A percentile compares a stretch with the other conserved stretches of the same genome.
These are phyloP conservation scores for Neonectria faginata DNA, from an alignment of 2,329 filamentous ascomycete species.

Conservation along the genomic window DNA sequence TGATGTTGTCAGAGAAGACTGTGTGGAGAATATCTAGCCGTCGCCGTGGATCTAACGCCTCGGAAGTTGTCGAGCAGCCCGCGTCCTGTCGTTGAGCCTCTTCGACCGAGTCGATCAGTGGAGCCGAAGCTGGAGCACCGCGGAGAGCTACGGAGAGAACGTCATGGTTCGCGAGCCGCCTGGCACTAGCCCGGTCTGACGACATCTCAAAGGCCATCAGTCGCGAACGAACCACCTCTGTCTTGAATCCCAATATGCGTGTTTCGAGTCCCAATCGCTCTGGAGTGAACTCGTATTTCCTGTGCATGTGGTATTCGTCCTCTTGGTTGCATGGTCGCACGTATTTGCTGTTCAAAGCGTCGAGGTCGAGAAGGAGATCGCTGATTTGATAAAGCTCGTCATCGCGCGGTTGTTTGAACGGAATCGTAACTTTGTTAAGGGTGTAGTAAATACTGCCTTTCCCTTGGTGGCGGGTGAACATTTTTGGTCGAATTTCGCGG, in stretches of 20 bases:
- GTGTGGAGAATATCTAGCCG: conserved; percentile 33
- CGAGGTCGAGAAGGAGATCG: conserved; percentile 62
- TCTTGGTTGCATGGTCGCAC: conserved; percentile 56
- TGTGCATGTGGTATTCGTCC: conserved; percentile 50
- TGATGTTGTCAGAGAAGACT: conserved; percentile 38
- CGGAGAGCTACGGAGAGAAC: conserved; percentile 56
- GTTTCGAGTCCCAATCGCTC: conserved; percentile 39
- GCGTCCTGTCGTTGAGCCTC: conserved; percentile 24
- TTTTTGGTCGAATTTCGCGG: conserved; percentile 29
- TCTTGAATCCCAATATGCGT: conserved; percentile 48
- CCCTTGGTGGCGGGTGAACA: conserved; percentile 41
- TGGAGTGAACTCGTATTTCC: conserved; percentile 46
- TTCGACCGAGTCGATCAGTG: conserved; percentile 29
- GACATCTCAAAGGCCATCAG: conserved; percentile 42
- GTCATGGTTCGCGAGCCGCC: conserved; percentile 58
- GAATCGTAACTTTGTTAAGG: conserved; percentile 33
- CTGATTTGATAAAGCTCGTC: conserved; percentile 56
- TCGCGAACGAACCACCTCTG: conserved; percentile 44
- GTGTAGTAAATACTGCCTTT: conserved; percentile 46
- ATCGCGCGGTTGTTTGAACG: conserved; percentile 28
- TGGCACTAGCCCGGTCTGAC: conserved; percentile 45
- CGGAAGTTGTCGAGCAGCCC: conserved; percentile 19
- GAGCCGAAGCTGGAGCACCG: conserved; percentile 33
- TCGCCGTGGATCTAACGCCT: conserved; percentile 17
- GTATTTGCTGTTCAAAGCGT: conserved; percentile 57